A percentile compares a stretch with the other conserved stretches of the same genome.
These are phyloP conservation scores for Phyllosticta citriasiana DNA, from an alignment of 2,329 filamentous ascomycete species.

Conservation along the genomic window DNA sequence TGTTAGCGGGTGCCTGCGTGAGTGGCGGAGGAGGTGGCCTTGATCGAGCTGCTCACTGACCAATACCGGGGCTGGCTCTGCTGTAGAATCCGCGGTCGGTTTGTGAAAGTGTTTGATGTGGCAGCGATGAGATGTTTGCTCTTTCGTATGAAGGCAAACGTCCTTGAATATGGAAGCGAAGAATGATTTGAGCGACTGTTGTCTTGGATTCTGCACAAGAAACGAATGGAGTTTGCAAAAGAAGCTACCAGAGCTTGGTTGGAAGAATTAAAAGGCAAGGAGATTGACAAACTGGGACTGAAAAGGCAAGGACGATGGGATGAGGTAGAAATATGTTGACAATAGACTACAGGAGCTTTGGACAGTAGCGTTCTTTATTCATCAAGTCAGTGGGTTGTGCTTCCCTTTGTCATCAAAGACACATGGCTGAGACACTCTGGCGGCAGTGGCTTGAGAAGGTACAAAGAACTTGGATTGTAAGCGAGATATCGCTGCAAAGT, in stretches of 20 bases:
- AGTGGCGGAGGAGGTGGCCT: background rate
- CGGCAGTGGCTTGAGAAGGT: too few relatives aligned
- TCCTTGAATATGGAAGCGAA: background rate
- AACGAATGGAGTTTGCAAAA: background rate
- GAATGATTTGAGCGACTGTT: background rate
- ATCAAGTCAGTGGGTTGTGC: background rate
- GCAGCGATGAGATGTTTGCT: background rate
- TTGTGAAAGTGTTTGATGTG: background rate
- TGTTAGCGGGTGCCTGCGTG: background rate
- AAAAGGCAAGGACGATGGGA: background rate
- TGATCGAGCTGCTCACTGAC: background rate
- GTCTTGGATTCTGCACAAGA: background rate
- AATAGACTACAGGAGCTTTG: background rate
- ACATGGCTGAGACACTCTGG: too few relatives aligned
- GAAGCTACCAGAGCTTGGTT: slow-evolving; percentile 6
- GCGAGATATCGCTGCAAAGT: too few relatives aligned
- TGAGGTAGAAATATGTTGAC: background rate
- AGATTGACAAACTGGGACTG: background rate
- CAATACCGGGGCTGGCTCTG: background rate
- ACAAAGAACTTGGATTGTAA: too few relatives aligned
- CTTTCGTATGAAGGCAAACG: background rate
- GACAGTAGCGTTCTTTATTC: background rate
- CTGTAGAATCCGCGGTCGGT: background rate
- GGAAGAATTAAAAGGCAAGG: background rate
- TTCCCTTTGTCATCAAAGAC: too few relatives aligned